phyloP scores from a whole-genome alignment of 1,284 basidiomycete genomes.

The Athelia psychrophila region DNA sequence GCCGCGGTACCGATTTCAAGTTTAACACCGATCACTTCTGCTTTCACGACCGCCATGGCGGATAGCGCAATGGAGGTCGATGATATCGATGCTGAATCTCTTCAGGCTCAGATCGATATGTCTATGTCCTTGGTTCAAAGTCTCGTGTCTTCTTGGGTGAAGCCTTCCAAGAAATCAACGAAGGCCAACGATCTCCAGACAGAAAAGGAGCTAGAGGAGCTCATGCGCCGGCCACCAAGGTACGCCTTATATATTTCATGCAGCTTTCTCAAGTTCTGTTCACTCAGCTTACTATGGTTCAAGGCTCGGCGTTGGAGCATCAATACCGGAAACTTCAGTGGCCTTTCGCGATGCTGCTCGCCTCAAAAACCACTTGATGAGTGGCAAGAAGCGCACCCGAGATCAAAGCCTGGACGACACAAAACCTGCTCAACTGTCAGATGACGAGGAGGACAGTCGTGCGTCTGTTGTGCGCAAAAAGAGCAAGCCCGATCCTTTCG shows the following conservation, averaged over 20 bases:
- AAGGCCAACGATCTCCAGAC: conserved; percentile 30
- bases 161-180: conserved; percentile 37
- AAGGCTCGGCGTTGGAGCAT: conserved; percentile 71
- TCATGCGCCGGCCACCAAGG: conserved; percentile 67
- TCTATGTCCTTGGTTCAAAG: conserved; percentile 73
- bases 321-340: conserved; percentile 43
- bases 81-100: conserved; percentile 55
- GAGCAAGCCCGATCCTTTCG: conserved; percentile 53
- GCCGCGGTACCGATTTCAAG: background rate
- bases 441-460: conserved; percentile 56
- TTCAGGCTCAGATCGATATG: conserved; percentile 75
- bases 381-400: conserved; percentile 43
- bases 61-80: conserved; percentile 38
- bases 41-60: conserved; percentile 9
- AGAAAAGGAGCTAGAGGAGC: conserved; percentile 60
- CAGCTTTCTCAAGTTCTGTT: conserved; percentile 6
- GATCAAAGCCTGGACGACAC: conserved; percentile 31
- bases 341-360: conserved; percentile 46
- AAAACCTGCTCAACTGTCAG: conserved; percentile 23
- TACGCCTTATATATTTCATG: conserved; percentile 25
- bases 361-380: conserved; percentile 51
- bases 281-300: too few relatives aligned
- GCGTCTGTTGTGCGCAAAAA: conserved; percentile 57
- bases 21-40: background rate
- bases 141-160: conserved; percentile 72